These are phyloP conservation scores for Aplosporella prunicola DNA, from an alignment of 2,329 filamentous ascomycete genomes.

Conservation along the genomic window DNA sequence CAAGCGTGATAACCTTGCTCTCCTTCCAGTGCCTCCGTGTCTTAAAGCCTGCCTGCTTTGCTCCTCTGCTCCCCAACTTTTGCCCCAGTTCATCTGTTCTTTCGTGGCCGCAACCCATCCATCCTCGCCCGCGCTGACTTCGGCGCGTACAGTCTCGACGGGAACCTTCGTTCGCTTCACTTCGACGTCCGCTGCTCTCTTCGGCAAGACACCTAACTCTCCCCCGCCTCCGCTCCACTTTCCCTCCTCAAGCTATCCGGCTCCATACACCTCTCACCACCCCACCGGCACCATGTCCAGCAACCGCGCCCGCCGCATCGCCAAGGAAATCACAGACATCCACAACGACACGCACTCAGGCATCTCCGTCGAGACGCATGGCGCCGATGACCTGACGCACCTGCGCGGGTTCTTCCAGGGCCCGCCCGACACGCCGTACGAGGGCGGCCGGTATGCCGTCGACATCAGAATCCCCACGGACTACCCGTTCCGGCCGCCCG, in stretches of 20 bases:
- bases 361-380: conserved; percentile 46
- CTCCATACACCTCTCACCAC: neutral
- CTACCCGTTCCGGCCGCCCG: conserved; percentile 87
- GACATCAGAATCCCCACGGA: conserved; percentile 80
- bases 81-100: too few species aligned
- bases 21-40: too few species aligned
- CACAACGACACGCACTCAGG: conserved; percentile 7
- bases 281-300: conserved; percentile 38
- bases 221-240: too few species aligned
- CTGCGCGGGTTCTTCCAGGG: conserved; percentile 76
- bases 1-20: too few species aligned
- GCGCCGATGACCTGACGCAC: conserved; percentile 64
- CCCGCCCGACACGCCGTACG: conserved; percentile 88
- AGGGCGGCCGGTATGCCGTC: conserved; percentile 70
- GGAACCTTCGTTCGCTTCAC: too few species aligned
- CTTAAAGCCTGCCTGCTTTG: too few species aligned
- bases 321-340: conserved; percentile 19
- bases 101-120: too few species aligned
- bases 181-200: too few species aligned
- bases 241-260: conserved; percentile 2
- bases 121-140: too few species aligned
- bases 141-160: too few species aligned
- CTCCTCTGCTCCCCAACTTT: too few species aligned
- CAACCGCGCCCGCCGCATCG: conserved; percentile 52
- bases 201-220: too few species aligned